Evolutionary conservation across 208 protist species (phyloP).

Genomic region (Acanthamoeba triangularis): DNA sequence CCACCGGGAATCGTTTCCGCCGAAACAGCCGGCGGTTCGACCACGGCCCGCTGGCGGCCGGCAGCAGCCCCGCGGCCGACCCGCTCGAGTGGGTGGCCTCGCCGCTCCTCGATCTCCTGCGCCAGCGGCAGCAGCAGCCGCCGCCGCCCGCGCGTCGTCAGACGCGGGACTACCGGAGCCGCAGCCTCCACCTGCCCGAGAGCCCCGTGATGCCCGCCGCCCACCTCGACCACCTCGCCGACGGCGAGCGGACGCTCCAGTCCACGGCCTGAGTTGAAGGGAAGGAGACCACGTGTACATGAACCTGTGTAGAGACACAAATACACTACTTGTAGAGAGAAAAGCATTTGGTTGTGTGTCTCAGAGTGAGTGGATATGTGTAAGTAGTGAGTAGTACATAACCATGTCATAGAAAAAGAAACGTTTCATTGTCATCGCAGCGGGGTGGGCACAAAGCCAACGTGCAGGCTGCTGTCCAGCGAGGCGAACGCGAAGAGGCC

Average conservation of each 20-base stretch:
- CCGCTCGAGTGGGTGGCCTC: not conserved
- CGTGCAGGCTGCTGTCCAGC: not conserved
- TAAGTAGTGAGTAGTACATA: too few species aligned
- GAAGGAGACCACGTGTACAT: too few species aligned
- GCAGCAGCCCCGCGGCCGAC: not conserved
- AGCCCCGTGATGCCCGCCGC: not conserved
- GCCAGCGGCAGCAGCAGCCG: not conserved
- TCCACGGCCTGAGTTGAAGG: too few species aligned
- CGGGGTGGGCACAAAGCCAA: constrained; percentile 26
- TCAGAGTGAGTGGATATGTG: too few species aligned
- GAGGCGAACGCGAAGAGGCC: constrained; percentile 21
- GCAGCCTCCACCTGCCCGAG: not conserved
- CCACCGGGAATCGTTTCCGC: not conserved
- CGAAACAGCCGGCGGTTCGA: not conserved
- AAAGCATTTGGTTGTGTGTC: too few species aligned
- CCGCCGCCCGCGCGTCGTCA: not conserved
- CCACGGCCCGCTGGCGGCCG: too few species aligned
- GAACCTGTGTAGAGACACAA: too few species aligned
- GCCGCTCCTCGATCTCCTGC: not conserved
- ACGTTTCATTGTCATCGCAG: constrained; percentile 13
- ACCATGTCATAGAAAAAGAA: too few species aligned
- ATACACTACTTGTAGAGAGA: too few species aligned
- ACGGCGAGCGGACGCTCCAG: too few species aligned
- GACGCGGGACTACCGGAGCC: not conserved
- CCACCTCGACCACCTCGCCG: too few species aligned